Evolutionary conservation across 352 stramenopile species (phyloP).

Genomic region (Globisporangium carolinianum): DNA sequence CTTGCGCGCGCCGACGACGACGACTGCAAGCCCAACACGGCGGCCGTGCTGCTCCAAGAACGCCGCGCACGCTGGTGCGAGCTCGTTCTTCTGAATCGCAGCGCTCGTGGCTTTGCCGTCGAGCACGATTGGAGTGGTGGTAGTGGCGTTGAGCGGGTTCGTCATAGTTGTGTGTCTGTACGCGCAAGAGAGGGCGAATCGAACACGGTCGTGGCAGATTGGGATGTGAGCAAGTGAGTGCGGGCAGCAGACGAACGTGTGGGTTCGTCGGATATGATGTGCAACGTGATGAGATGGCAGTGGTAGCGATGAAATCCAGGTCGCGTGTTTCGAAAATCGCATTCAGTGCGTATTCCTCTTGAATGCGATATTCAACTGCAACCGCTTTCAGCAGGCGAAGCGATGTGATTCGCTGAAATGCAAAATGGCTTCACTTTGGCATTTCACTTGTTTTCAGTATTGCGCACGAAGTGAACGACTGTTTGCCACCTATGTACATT

Average conservation of each 20-base stretch:
- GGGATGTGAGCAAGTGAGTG: background rate
- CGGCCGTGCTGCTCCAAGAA: constrained; percentile 41
- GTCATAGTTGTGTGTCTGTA: background rate
- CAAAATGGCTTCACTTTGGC: too few relatives aligned
- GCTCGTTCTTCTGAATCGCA: constrained; percentile 69
- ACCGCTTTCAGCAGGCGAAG: background rate
- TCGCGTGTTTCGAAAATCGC: background rate
- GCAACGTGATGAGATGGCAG: background rate
- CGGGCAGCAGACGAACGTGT: background rate
- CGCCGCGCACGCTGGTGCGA: constrained; percentile 59
- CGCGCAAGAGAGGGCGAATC: too few relatives aligned
- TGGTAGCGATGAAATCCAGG: background rate
- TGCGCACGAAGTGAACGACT: too few relatives aligned
- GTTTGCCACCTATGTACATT: too few relatives aligned
- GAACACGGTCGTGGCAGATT: too few relatives aligned
- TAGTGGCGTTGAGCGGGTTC: background rate
- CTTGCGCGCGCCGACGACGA: constrained; percentile 93
- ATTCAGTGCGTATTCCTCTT: background rate
- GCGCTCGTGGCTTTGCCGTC: constrained; percentile 88
- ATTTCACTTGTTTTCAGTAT: too few relatives aligned
- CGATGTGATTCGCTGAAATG: background rate
- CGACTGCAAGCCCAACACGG: constrained; percentile 94
- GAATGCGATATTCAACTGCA: background rate
- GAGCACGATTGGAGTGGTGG: constrained; percentile 15
- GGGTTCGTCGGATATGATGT: background rate